A percentile compares a stretch with the other conserved stretches of the same genome.
These are phyloP conservation scores for Pseudodiploospora longispora DNA, from an alignment of 2,329 filamentous ascomycete genomes.

Conservation along the genomic window DNA sequence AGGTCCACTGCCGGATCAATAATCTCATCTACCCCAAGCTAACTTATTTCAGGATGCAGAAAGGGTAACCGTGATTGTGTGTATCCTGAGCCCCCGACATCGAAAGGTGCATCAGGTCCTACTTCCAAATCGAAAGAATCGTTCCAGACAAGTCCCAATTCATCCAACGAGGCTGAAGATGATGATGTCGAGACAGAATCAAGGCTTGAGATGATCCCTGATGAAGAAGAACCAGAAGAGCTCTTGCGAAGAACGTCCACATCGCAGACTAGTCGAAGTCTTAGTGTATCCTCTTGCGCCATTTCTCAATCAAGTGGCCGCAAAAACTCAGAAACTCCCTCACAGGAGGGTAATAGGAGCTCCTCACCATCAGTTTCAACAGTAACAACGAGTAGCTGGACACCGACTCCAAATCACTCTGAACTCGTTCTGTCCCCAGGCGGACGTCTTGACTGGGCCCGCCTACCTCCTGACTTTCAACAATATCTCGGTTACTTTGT, in stretches of 20 bases:
- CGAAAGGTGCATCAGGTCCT: slow-evolving; percentile 26
- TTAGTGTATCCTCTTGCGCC: slow-evolving; percentile 31
- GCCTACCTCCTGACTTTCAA: slow-evolving; percentile 61
- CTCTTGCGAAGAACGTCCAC: slow-evolving; percentile 11
- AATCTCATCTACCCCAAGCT: slow-evolving; percentile 2
- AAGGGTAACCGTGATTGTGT: slow-evolving; percentile 88
- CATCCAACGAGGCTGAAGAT: slow-evolving; percentile 46
- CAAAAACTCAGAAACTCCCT: slow-evolving; percentile 45
- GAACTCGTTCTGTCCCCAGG: slow-evolving; percentile 12
- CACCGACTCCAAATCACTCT: slow-evolving; percentile 1
- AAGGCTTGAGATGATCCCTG: slow-evolving; percentile 45
- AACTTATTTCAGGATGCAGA: slow-evolving; percentile 59
- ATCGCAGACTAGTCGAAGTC: slow-evolving; percentile 15
- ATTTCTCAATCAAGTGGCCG: slow-evolving; percentile 29
- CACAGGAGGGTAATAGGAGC: slow-evolving; percentile 41
- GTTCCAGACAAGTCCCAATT: slow-evolving; percentile 41
- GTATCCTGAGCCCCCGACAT: slow-evolving; percentile 64
- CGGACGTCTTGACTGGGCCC: slow-evolving; percentile 40
- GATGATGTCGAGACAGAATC: slow-evolving; percentile 32
- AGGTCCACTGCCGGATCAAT: slow-evolving; percentile 20
- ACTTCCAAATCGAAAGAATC: slow-evolving; percentile 31
- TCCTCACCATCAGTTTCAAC: slow-evolving; percentile 46
- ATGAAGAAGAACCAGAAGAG: slow-evolving; percentile 45
- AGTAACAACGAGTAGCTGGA: slow-evolving; percentile 13
- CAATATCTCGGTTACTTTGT: slow-evolving; percentile 73